Conservation (phyloP, 2,329 filamentous ascomycete species). For the Bipolaris sorokiniana region DNA sequence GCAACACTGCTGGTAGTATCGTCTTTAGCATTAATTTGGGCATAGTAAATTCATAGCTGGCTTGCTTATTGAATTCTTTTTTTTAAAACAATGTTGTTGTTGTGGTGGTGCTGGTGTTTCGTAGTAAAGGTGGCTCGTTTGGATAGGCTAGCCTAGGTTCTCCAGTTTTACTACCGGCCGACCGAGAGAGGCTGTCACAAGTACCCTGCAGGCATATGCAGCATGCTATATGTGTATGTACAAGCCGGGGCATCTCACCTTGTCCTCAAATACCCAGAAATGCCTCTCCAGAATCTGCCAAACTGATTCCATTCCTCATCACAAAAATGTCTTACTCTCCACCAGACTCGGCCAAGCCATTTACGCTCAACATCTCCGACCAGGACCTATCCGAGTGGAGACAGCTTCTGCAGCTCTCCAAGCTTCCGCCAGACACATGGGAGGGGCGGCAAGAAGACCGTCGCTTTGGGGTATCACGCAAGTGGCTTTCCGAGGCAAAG, state of each 20-base stretch:
- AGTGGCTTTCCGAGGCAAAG: constrained; percentile 47
- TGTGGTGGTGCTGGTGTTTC: too few species aligned
- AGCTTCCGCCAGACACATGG: constrained; percentile 40
- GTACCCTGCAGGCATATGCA: too few species aligned
- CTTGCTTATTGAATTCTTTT: too few species aligned
- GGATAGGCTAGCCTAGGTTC: too few species aligned
- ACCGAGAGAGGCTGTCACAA: too few species aligned
- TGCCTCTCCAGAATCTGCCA: neutral
- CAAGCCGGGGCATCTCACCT: neutral
- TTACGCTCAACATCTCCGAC: constrained; percentile 43
- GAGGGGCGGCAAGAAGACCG: constrained; percentile 37
- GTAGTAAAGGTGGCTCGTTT: too few species aligned
- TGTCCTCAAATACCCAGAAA: neutral
- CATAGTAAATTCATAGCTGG: too few species aligned
- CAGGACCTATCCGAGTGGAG: constrained; percentile 44
- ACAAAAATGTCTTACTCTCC: constrained; percentile 42
- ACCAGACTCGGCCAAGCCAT: constrained; percentile 39
- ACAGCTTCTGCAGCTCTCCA: constrained; percentile 46
- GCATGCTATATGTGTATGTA: too few species aligned
- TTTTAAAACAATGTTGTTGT: too few species aligned
- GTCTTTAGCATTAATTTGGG: too few species aligned
- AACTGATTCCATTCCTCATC: neutral
- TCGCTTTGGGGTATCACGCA: constrained; percentile 38
- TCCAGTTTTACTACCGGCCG: too few species aligned
- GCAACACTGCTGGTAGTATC: too few species aligned